Base-by-base conservation (phyloP, 1,284 basidiomycete genomes). In the Apiotrichum montevideense region DNA sequence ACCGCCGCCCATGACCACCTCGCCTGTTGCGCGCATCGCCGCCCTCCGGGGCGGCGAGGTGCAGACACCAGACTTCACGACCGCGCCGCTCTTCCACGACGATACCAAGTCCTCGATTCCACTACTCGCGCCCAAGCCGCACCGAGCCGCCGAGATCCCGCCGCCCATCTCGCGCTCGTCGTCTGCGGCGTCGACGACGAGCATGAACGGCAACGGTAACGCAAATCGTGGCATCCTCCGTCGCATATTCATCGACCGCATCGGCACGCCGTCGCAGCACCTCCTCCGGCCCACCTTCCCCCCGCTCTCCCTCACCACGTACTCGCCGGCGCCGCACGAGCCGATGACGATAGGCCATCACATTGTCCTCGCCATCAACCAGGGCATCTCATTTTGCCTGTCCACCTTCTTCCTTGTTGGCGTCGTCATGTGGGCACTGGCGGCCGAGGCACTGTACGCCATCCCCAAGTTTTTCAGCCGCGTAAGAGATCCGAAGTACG, bases 321-420 rank as follows among this genome's bases (percentile, higher is more conserved):
- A 75, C 56, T 64, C 68, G 21, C 71, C 74, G 6, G 62, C 65
- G 3, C 70, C 74, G 10, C 71, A 65, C 15, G 54, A 54, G 45
- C 73, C 70, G 2, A 59, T 74, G 35, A 61, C 66, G 3, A 33
- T 66, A 15, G 48, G 45, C 21, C 58, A 71, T 6, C 68, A 71
- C 51, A 50, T 79, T 56, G 67, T 72, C 47, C 67, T 83, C 1
- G 71, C 78, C 52, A 66, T 78, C 54, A 69, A 76, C 29, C 82
- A 84, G 63, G 62, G 74, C 9, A 64, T 79, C 7, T 79, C 81
- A 7, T 73, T 81, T 54, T 48, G 77, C 32, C 64, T 83, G 10
- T 82, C 81, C 1, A 80, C 82, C 3, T 66, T 77, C 54, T 82
- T 84, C 65, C 75, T 84, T 29, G 63, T 66, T 4, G 63, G 69